phyloP scores from a whole-genome alignment of 257 asterid species.

The Cordia subcordata region DNA sequence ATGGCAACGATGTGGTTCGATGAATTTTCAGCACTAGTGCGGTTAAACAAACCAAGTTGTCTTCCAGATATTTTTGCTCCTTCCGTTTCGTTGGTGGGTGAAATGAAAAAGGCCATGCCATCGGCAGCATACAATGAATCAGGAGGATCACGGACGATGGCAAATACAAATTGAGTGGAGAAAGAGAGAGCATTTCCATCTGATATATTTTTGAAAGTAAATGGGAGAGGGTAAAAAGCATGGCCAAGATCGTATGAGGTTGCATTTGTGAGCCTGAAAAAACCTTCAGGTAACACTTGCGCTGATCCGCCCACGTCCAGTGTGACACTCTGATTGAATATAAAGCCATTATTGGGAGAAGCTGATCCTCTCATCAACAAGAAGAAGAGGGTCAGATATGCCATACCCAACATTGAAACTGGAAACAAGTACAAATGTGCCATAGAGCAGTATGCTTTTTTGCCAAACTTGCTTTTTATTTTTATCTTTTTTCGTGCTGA shows the following conservation, averaged over 20 bases:
- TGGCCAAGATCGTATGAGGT: background rate
- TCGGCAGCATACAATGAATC: slow-evolving; percentile 1
- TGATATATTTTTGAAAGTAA: background rate
- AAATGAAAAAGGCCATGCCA: slow-evolving; percentile 15
- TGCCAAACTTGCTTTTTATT: too few relatives aligned
- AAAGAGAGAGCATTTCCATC: background rate
- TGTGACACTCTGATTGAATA: background rate
- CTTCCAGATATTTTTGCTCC: background rate
- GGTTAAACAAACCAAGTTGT: slow-evolving; percentile 15
- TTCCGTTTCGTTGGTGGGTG: slow-evolving; percentile 6
- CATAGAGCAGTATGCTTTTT: too few relatives aligned
- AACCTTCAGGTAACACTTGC: background rate
- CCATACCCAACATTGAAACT: background rate
- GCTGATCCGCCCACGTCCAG: background rate
- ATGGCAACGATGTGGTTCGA: slow-evolving; percentile 16
- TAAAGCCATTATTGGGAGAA: background rate
- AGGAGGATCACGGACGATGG: background rate
- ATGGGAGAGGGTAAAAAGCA: background rate
- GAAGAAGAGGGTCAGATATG: background rate
- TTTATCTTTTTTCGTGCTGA: too few relatives aligned
- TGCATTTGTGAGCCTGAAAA: background rate
- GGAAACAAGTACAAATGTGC: too few relatives aligned
- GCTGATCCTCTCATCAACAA: background rate
- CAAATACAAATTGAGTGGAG: background rate
- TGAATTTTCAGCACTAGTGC: slow-evolving; percentile 4